Evolutionary conservation across 495 filamentous ascomycete species (phyloP).

Genomic region (Tuber microsphaerosporum): DNA sequence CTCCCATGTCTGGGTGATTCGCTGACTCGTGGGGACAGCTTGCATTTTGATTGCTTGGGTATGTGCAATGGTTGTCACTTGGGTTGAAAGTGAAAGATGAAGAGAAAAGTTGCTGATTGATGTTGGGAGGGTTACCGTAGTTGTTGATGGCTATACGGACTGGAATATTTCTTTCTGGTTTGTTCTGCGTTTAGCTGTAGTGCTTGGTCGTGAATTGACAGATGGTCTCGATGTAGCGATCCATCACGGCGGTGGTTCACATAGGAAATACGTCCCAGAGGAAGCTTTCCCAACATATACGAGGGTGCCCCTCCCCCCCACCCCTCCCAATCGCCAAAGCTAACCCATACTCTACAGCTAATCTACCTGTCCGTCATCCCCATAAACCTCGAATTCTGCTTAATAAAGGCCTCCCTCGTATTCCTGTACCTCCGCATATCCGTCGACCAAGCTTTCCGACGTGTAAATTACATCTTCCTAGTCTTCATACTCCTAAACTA

Average conservation of each 20-base stretch:
- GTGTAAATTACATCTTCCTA: not conserved
- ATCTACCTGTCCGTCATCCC: not conserved
- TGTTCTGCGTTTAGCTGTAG: not conserved
- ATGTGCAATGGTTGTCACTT: not conserved
- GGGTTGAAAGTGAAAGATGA: not conserved
- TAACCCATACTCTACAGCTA: not conserved
- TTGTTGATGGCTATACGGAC: not conserved
- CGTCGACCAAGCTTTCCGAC: not conserved
- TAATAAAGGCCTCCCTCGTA: not conserved
- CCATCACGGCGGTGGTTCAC: not conserved
- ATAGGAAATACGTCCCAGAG: not conserved
- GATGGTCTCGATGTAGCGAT: not conserved
- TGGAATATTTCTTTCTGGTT: not conserved
- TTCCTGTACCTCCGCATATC: conserved; percentile 1
- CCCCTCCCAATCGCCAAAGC: not conserved
- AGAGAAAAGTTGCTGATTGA: not conserved
- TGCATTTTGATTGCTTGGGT: not conserved
- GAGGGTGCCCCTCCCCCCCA: not conserved
- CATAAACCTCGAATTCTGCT: not conserved
- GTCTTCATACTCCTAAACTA: conserved; percentile 1
- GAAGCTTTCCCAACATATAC: not conserved
- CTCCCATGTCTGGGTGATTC: not conserved
- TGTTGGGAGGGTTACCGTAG: not conserved
- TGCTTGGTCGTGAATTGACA: not conserved
- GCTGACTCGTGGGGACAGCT: not conserved